These are phyloP conservation scores for Cercospora sp. DNA, from an alignment of 2,329 filamentous ascomycete genomes.

Conservation along the genomic window DNA sequence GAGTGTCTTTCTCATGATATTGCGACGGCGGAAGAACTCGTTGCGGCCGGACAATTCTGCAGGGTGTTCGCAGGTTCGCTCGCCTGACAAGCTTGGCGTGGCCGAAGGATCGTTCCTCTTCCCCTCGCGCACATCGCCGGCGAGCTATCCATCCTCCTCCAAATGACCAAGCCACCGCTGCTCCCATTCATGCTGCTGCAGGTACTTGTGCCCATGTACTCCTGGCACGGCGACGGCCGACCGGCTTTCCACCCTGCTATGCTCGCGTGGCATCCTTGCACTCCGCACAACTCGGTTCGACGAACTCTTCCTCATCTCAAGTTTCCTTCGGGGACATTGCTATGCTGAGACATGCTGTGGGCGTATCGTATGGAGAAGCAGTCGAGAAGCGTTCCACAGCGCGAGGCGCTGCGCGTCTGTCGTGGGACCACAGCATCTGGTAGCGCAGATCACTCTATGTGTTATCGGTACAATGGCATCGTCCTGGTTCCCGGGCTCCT, in stretches of 20 bases:
- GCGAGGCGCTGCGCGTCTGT: not conserved
- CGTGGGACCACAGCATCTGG: not conserved
- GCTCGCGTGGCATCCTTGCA: not conserved
- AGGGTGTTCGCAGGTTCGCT: not conserved
- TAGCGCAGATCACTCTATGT: not conserved
- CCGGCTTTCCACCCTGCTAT: not conserved
- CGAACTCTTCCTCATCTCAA: not conserved
- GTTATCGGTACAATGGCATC: not conserved
- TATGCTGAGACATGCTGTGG: not conserved
- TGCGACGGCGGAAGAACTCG: not conserved
- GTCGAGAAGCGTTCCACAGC: not conserved
- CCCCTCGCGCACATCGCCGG: constrained; percentile 11
- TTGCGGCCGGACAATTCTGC: not conserved
- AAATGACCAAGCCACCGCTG: not conserved
- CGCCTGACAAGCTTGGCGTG: constrained; percentile 8
- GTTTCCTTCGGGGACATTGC: not conserved
- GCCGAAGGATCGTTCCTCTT: not conserved
- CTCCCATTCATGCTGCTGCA: not conserved
- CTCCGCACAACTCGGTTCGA: not conserved
- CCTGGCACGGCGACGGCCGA: constrained; percentile 4
- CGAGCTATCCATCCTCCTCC: not conserved
- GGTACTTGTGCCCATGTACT: not conserved
- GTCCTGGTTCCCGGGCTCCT: not conserved
- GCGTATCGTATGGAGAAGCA: not conserved
- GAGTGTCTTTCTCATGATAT: not conserved